phyloP scores from a whole-genome alignment of 2,329 filamentous ascomycete genomes.

The Calonectria hongkongensis region DNA sequence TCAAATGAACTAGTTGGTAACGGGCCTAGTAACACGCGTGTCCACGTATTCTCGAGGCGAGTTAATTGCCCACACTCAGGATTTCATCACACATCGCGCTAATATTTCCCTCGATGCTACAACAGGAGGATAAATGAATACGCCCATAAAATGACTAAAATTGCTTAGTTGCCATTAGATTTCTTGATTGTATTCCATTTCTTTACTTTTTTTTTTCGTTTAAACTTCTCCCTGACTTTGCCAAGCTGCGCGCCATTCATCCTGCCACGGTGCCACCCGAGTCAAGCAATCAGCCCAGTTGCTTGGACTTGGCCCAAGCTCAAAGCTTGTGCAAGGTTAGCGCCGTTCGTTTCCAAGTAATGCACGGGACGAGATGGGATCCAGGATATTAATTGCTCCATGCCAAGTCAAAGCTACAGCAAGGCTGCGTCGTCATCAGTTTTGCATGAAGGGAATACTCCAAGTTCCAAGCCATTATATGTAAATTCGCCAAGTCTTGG shows the following conservation, averaged over 20 bases:
- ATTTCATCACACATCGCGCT: too few relatives aligned
- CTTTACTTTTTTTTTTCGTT: slow-evolving; percentile 59
- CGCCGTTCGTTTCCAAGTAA: slow-evolving; percentile 65
- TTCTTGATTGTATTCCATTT: slow-evolving; percentile 61
- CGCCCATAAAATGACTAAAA: too few relatives aligned
- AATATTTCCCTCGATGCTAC: too few relatives aligned
- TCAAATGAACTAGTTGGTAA: too few relatives aligned
- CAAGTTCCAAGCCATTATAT: slow-evolving; percentile 50
- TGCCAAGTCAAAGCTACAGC: slow-evolving; percentile 45
- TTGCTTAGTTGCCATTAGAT: too few relatives aligned
- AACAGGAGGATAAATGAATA: too few relatives aligned
- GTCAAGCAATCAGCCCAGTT: background rate
- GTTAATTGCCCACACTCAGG: slow-evolving; percentile 63
- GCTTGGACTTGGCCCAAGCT: slow-evolving; percentile 20
- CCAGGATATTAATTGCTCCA: slow-evolving; percentile 43
- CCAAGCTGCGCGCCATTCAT: background rate
- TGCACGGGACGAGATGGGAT: slow-evolving; percentile 59
- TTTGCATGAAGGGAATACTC: slow-evolving; percentile 71
- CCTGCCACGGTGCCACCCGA: too few relatives aligned
- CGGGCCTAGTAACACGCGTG: background rate
- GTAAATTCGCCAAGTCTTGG: slow-evolving; percentile 57
- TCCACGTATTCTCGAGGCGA: slow-evolving; percentile 40
- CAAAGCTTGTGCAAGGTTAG: slow-evolving; percentile 53
- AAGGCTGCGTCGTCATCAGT: slow-evolving; percentile 71
- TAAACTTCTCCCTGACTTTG: background rate